Conservation (phyloP, 345 rosid genomes). For the Psidium guajava region DNA sequence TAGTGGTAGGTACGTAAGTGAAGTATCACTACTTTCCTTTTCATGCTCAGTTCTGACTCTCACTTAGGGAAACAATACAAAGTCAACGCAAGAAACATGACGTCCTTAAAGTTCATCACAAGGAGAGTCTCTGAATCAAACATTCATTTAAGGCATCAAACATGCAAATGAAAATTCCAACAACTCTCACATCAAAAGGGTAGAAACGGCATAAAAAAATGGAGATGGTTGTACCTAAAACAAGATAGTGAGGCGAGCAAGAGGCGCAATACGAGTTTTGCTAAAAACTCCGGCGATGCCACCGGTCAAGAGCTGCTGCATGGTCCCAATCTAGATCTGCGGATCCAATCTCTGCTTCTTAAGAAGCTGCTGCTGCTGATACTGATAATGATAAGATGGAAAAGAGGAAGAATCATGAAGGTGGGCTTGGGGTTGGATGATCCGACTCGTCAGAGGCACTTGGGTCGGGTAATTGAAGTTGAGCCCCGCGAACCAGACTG, state of each 20-base stretch:
- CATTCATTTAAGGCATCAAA: not conserved
- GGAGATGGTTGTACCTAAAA: slow-evolving; percentile 48
- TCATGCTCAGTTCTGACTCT: not conserved
- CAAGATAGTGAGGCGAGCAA: slow-evolving; percentile 87
- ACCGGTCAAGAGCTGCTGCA: slow-evolving; percentile 68
- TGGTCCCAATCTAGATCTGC: slow-evolving; percentile 21
- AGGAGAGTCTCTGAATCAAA: not conserved
- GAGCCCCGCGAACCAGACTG: not conserved
- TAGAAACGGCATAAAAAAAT: not conserved
- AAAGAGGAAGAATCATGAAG: not conserved
- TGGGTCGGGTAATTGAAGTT: not conserved
- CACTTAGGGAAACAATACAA: not conserved
- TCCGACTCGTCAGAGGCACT: not conserved
- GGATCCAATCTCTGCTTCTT: slow-evolving; percentile 2
- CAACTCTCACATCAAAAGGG: not conserved
- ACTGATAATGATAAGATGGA: slow-evolving; percentile 1
- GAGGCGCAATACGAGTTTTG: slow-evolving; percentile 98
- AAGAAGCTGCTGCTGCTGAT: slow-evolving; percentile 22
- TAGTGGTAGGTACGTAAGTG: not conserved
- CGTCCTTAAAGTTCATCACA: not conserved
- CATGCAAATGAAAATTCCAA: not conserved
- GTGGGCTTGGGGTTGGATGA: not conserved
- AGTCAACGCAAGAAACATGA: not conserved
- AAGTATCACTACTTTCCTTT: not conserved
- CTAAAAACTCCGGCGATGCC: slow-evolving; percentile 93